Percentiles rank a stretch among this genome's conserved stretches.
phyloP scores from a whole-genome alignment of 805 yeast species.

The Yamadazyma scolyti region DNA sequence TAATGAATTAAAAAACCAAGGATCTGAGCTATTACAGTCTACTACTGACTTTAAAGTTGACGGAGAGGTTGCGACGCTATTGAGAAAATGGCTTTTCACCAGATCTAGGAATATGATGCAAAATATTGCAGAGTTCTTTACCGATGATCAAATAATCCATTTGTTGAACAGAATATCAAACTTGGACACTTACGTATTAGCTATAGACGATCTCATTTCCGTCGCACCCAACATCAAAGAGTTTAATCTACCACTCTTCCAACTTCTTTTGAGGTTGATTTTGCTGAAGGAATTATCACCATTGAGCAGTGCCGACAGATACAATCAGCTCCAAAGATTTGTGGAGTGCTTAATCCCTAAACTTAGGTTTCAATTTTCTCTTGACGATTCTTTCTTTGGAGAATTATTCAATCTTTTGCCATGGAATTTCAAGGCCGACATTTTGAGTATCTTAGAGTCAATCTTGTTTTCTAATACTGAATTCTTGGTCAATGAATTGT shows the following conservation, averaged over 20 bases:
- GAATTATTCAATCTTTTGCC: constrained; percentile 33
- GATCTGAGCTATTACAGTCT: too few species aligned
- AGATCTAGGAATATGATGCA: constrained; percentile 21
- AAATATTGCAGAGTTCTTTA: constrained; percentile 14
- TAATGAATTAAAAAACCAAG: constrained; percentile 3
- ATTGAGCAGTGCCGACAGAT: constrained; percentile 8
- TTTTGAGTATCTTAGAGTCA: constrained; percentile 26
- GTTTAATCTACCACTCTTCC: constrained; percentile 32
- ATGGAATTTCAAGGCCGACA: constrained; percentile 22
- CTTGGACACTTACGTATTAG: not conserved
- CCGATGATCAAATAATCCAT: constrained; percentile 13
- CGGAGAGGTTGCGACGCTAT: too few species aligned
- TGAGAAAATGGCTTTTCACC: constrained; percentile 7
- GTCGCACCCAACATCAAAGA: constrained; percentile 21
- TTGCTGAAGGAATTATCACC: constrained; percentile 13
- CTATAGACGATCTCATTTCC: constrained; percentile 14
- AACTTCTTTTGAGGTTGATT: constrained; percentile 22
- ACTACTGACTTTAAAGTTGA: too few species aligned
- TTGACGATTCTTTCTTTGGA: constrained; percentile 34
- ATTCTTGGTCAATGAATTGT: constrained; percentile 2
- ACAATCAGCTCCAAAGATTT: constrained; percentile 10
- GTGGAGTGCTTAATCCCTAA: constrained; percentile 14
- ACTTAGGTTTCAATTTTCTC: constrained; percentile 24
- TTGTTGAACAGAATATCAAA: constrained; percentile 16
- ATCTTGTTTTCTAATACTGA: constrained; percentile 16